A percentile compares a stretch with the other conserved stretches of the same genome.
Evolutionary conservation across 1,284 basidiomycete genomes (phyloP).

Genomic region (Fomitopsis betulina): DNA sequence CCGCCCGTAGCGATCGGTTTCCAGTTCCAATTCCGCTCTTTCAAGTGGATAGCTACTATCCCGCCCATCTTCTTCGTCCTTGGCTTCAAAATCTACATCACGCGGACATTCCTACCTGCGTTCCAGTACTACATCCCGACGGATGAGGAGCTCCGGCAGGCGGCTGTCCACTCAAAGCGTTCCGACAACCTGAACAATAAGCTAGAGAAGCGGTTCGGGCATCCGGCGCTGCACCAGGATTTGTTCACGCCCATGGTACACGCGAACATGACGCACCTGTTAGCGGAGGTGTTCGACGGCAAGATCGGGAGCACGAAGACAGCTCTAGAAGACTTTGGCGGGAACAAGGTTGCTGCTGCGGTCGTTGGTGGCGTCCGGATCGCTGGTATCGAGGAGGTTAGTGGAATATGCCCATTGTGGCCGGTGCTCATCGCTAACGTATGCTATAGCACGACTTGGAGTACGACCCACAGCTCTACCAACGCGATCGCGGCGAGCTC

Average conservation of each 20-base stretch:
- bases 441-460: conserved; percentile 56
- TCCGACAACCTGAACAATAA: conserved; percentile 66
- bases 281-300: conserved; percentile 72
- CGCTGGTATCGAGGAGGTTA: conserved; percentile 69
- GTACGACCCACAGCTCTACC: conserved; percentile 71
- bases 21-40: conserved; percentile 69
- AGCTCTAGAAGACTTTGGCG: conserved; percentile 69
- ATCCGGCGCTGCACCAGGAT: conserved; percentile 75
- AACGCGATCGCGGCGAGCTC: conserved; percentile 71
- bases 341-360: conserved; percentile 66
- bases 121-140: conserved; percentile 82
- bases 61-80: conserved; percentile 78
- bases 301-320: conserved; percentile 60
- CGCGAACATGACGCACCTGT: conserved; percentile 75
- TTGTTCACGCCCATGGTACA: conserved; percentile 88
- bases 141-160: conserved; percentile 64
- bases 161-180: conserved; percentile 67
- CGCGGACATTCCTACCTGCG: conserved; percentile 56
- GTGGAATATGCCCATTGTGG: conserved; percentile 8
- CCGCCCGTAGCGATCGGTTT: conserved; percentile 71
- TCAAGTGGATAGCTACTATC: conserved; percentile 66
- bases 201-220: conserved; percentile 81
- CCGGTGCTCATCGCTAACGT: neutral
- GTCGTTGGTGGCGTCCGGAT: conserved; percentile 75
- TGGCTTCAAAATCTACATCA: conserved; percentile 80